Base-by-base conservation (phyloP, 768 basidiomycete species). In the Podaxis sp. region DNA sequence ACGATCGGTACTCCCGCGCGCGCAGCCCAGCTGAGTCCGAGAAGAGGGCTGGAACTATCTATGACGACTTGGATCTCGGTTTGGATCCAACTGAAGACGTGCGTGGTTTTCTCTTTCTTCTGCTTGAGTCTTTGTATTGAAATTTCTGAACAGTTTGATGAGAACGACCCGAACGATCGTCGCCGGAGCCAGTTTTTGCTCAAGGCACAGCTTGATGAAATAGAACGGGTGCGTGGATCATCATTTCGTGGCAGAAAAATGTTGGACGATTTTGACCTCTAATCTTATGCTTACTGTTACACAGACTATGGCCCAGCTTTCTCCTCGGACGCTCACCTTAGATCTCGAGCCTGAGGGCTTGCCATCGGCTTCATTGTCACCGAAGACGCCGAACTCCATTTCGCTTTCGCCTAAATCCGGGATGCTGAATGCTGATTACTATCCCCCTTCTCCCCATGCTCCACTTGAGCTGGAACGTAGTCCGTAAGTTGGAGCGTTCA, bases 191-290 rank as follows among this genome's bases (percentile, higher is more conserved):
- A 93, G 67, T 82, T 86, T 66, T 74, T 88, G 48, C 85, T 93
- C 86, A 86, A 80, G 67, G 86, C 87, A 17, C 84, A 89, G 71
- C 75, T 94, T 24, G 92, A 94, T 70, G 88, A 89, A 73, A 89
- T 94, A 52, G 92, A 94, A 70, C 82, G 82, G 80, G 90, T 79
- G 64, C 6, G 68, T 68, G 33, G 17, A 52, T 28, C 52, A 26
- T 38, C 28, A 46, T 38, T 52, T 52, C 57, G 15, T 52, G 22
- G 9, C 2, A 40, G 36, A 55, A n/a, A 46, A 46, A 8, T 8
- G 13, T 52, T 38, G 22, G 42, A 52, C 22, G 19, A 63, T 53
- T 30, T 65, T 49, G 39, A 33, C 17, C 19, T 26, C 49, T 61
- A 17, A 52, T 57, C 24, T 65, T n/a, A 36, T 22, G n/a, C 24